A percentile compares a stretch with the other conserved stretches of the same genome.
Evolutionary conservation across 352 stramenopile species (phyloP).

Genomic region (Pythium pyrilobum): DNA sequence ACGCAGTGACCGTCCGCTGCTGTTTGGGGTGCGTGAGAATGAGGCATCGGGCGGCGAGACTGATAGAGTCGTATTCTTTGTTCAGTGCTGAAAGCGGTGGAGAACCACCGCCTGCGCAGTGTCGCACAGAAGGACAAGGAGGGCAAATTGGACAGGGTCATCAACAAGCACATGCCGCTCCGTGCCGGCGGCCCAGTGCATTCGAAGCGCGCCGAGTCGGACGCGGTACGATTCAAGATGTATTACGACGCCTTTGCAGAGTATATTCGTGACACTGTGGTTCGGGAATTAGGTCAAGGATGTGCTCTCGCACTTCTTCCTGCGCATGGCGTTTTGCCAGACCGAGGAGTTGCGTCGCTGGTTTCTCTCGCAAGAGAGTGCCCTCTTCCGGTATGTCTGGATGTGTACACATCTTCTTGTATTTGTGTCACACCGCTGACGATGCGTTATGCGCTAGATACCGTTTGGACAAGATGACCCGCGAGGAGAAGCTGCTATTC

Average conservation of each 20-base stretch:
- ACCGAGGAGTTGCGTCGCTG: conserved; percentile 97
- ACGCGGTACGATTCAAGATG: conserved; percentile 29
- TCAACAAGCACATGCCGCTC: conserved; percentile 84
- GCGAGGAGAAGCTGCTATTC: conserved; percentile 83
- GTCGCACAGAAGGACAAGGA: conserved; percentile 70
- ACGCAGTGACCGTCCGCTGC: background rate
- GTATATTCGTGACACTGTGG: background rate
- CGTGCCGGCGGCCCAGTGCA: conserved; percentile 30
- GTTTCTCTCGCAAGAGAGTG: conserved; percentile 95
- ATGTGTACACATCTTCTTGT: conserved; percentile 11
- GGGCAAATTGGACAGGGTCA: conserved; percentile 71
- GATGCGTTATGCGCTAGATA: too few relatives aligned
- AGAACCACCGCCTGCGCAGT: conserved; percentile 80
- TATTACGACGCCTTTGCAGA: background rate
- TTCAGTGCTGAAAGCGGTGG: conserved; percentile 76
- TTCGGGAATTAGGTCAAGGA: conserved; percentile 66
- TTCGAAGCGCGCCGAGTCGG: conserved; percentile 49
- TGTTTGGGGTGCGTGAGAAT: too few relatives aligned
- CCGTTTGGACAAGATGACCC: conserved; percentile 85
- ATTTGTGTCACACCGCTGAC: too few relatives aligned
- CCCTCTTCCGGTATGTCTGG: conserved; percentile 79
- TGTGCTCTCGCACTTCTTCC: conserved; percentile 96
- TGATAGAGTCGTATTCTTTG: background rate
- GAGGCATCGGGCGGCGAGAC: too few relatives aligned
- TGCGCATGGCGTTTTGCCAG: conserved; percentile 97